Percentiles rank a stretch among this genome's conserved stretches.
These are phyloP conservation scores for Coniochaeta pulveracea DNA, from an alignment of 2,329 filamentous ascomycete species.

Conservation along the genomic window DNA sequence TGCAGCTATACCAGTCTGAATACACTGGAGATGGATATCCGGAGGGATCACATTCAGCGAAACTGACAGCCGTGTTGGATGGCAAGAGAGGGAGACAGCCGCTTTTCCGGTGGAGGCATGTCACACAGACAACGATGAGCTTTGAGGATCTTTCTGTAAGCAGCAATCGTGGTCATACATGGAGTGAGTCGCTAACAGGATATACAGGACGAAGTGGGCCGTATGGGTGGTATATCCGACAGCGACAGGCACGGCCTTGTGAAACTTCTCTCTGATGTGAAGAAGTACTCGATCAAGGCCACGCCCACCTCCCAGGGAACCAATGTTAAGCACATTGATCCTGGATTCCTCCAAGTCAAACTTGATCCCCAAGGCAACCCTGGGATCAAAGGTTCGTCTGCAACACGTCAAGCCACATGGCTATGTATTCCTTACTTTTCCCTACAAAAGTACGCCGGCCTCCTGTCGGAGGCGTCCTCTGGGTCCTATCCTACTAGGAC, in stretches of 20 bases:
- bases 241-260: conserved; percentile 1
- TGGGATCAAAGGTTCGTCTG: conserved; percentile 9
- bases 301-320: conserved; percentile 23
- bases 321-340: conserved; percentile 29
- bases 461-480: conserved; percentile 18
- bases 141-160: conserved; percentile 3
- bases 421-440: conserved; percentile 35
- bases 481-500: conserved; percentile 29
- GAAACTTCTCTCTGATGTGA: conserved; percentile 13
- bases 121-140: background rate
- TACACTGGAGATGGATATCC: conserved; percentile 3
- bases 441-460: conserved; percentile 29
- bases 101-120: conserved; percentile 1
- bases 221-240: background rate
- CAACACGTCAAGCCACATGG: conserved; percentile 21
- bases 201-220: conserved; percentile 2
- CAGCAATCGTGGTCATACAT: background rate
- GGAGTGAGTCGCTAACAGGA: background rate
- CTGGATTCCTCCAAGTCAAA: conserved; percentile 23
- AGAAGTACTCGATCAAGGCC: conserved; percentile 22
- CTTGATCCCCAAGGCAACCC: conserved; percentile 14
- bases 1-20: conserved; percentile 1
- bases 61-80: background rate
- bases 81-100: background rate
- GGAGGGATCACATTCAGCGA: conserved; percentile 2